Percentiles rank a stretch among this genome's conserved stretches.
These are phyloP conservation scores for Ogataea hybrid DNA, from an alignment of 1,139 yeast genomes.

Conservation along the genomic window DNA sequence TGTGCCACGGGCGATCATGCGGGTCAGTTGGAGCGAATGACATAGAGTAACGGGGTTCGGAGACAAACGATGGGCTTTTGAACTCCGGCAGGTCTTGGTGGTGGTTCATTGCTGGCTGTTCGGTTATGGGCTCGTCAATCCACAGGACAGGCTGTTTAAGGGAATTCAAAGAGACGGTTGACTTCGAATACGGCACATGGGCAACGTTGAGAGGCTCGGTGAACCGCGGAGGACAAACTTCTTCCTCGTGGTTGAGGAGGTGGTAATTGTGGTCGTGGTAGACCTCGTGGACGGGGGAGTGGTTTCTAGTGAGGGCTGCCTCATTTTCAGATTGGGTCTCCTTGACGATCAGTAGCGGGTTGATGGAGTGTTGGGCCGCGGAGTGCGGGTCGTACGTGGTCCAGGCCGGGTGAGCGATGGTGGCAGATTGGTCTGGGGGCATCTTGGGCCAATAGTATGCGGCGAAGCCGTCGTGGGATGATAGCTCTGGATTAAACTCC, in stretches of 20 bases:
- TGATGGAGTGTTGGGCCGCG: conserved; percentile 1
- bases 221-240: too few species aligned
- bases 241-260: too few species aligned
- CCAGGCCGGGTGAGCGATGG: conserved; percentile 1
- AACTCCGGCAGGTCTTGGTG: neutral
- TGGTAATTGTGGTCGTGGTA: too few species aligned
- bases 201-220: too few species aligned
- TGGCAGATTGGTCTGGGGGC: neutral
- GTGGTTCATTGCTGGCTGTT: neutral
- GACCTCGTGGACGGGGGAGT: too few species aligned
- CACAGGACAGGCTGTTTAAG: neutral
- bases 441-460: conserved; percentile 4
- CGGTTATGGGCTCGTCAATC: neutral
- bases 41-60: neutral
- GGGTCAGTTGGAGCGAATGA: neutral
- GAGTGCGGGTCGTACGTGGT: neutral
- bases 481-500: conserved; percentile 9
- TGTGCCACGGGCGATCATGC: conserved; percentile 1
- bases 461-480: conserved; percentile 6
- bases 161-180: neutral
- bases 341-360: too few species aligned
- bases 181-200: neutral
- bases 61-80: neutral
- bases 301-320: too few species aligned
- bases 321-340: too few species aligned